Evolutionary conservation across 148 eudicot species (phyloP), one percentile per base, ranked within the genome.

Genomic region (Silene conica): DNA sequence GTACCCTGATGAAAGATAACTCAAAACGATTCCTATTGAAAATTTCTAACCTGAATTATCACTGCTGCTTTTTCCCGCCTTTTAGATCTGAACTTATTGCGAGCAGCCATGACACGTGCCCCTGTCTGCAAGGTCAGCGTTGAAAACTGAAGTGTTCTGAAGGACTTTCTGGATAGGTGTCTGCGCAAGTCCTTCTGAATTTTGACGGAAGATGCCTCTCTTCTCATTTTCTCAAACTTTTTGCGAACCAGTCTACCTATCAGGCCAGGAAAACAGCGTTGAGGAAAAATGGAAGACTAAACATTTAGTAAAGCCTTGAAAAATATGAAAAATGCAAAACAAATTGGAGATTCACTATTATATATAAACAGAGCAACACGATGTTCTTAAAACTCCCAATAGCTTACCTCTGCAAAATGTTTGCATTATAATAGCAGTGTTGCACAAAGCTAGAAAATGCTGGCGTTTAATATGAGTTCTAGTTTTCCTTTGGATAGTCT

Each of bases 161-260:
- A 92, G 61, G 82, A 62, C 76, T 83, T 84, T 80, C 89, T 87
- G 57, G 88, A 83, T 23, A 83, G 61, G 79, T 87, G 94, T 77
- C 96, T 87, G 12, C 99, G 91, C 73, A 79, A 76, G 57, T 78
- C 76, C 58, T 82, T 87, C 86, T 95, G 96, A 67, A 95, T 83
- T 76, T 79, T 92, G 38, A 90, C 70, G 74, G 93, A 83, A 80
- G 93, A 93, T 66, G 92, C 87, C 77, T 87, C 88, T 80, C 82
- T 79, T 84, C 85, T 90, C 87, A 87, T 31, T 73, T 86, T 76
- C 55, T 86, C 79, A 70, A 72, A 95, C 22, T 81, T 66, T 69
- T 82, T 84, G 84, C 89, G 82, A 54, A 90, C 97, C 75, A 88
- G 86, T 62, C 78, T 85, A 83, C 93, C 99, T 95, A 71, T 38